Conservation (phyloP, 1,284 basidiomycete genomes). For the Tylopilus orsonianus region DNA sequence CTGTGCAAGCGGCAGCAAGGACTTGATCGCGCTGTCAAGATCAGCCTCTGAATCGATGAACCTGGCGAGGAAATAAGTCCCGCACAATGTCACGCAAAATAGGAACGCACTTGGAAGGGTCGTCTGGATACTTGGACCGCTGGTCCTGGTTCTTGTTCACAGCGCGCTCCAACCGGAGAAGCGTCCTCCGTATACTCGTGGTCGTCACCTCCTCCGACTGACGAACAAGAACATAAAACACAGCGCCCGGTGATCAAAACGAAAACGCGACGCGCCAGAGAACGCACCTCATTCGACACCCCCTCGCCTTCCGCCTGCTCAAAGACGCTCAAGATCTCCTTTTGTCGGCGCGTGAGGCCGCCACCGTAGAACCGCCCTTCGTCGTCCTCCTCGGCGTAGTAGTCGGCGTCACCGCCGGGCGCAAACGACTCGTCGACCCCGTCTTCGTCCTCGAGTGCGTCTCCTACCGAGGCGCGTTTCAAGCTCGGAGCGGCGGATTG, state of each 20-base stretch:
- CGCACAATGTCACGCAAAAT: neutral
- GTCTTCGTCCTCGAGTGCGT: constrained; percentile 52
- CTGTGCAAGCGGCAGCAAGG: constrained; percentile 88
- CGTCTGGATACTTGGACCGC: constrained; percentile 86
- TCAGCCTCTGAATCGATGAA: constrained; percentile 99
- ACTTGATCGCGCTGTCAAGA: constrained; percentile 84
- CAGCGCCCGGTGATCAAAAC: too few relatives aligned
- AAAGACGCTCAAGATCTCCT: constrained; percentile 88
- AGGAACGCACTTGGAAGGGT: constrained; percentile 77
- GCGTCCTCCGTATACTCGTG: constrained; percentile 68
- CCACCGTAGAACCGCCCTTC: constrained; percentile 94
- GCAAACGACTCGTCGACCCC: constrained; percentile 59
- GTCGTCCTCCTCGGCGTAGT: constrained; percentile 87
- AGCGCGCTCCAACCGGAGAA: constrained; percentile 84
- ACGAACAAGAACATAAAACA: constrained; percentile 13
- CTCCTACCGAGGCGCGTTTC: constrained; percentile 56
- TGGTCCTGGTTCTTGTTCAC: constrained; percentile 95
- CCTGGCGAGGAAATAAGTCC: constrained; percentile 42
- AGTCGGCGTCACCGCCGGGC: constrained; percentile 83
- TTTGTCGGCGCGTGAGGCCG: constrained; percentile 86
- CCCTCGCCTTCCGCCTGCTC: constrained; percentile 68
- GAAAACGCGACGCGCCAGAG: constrained; percentile 13
- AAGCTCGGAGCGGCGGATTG: constrained; percentile 27
- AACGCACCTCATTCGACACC: constrained; percentile 66
- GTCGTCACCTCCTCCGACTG: constrained; percentile 69